phyloP scores from a whole-genome alignment of 331 rosid species.

The Rhamnella rubrinervis region DNA sequence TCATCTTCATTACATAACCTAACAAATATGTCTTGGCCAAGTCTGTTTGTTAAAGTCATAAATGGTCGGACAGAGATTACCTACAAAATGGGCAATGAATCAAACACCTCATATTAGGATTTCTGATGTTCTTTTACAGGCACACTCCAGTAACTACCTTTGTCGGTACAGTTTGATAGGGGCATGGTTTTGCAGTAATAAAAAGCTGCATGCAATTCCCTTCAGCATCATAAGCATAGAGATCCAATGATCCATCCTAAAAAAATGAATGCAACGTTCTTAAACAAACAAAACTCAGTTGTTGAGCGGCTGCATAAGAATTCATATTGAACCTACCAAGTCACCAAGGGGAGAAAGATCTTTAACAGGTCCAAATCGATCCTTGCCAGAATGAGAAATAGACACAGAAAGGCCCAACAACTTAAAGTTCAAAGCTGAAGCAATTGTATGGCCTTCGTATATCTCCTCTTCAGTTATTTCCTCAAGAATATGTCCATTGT shows the following conservation, averaged over 20 bases:
- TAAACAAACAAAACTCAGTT: constrained; percentile 14
- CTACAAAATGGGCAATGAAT: constrained; percentile 41
- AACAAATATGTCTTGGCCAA: constrained; percentile 75
- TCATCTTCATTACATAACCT: constrained; percentile 76
- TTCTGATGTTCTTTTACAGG: constrained; percentile 10
- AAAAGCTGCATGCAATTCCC: constrained; percentile 74
- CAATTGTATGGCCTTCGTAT: constrained; percentile 74
- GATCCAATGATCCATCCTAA: constrained; percentile 94
- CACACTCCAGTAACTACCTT: constrained; percentile 56
- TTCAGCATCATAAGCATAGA: constrained; percentile 72
- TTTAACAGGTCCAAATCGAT: constrained; percentile 73
- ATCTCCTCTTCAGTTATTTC: constrained; percentile 92
- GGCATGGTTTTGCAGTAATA: constrained; percentile 83
- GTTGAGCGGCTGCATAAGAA: constrained; percentile 7
- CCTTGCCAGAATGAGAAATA: constrained; percentile 53
- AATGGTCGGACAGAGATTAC: constrained; percentile 79
- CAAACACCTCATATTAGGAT: constrained; percentile 7
- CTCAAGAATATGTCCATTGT: constrained; percentile 50
- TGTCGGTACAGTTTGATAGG: constrained; percentile 79
- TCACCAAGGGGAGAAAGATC: constrained; percentile 88
- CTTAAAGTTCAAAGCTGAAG: constrained; percentile 80
- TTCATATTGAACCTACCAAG: constrained; percentile 51
- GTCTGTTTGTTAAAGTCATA: constrained; percentile 92
- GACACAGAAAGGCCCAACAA: constrained; percentile 77
- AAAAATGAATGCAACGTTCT: constrained; percentile 17